Evolutionary conservation across 257 asterid species (phyloP).

Genomic region (Dorcoceras hygrometricum): DNA sequence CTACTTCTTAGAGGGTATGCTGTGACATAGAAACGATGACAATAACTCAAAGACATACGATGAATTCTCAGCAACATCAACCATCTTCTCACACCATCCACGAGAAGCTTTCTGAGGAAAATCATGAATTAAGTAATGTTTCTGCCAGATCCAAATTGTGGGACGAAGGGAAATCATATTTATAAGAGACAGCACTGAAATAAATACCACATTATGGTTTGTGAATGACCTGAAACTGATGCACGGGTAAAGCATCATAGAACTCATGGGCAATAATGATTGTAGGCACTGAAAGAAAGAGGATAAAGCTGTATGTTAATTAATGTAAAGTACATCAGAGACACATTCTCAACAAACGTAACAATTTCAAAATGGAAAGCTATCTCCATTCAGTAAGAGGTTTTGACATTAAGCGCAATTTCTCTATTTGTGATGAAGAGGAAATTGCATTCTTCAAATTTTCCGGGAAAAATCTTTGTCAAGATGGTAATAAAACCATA

Average conservation of each 20-base stretch:
- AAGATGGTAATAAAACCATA: background rate
- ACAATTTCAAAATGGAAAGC: background rate
- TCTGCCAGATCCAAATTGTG: background rate
- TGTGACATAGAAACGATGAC: conserved; percentile 6
- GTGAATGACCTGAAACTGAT: conserved; percentile 91
- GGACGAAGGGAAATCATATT: background rate
- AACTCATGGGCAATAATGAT: conserved; percentile 93
- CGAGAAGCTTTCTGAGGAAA: conserved; percentile 78
- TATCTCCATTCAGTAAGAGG: no score
- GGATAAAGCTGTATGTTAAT: background rate
- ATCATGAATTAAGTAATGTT: conserved; percentile 10
- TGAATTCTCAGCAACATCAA: conserved; percentile 72
- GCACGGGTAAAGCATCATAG: conserved; percentile 96
- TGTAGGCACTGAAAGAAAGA: conserved; percentile 66
- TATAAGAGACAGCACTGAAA: conserved; percentile 4
- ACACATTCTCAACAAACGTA: background rate
- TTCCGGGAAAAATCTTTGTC: background rate
- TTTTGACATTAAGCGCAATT: background rate
- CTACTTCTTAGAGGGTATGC: conserved; percentile 17
- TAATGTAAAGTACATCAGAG: background rate
- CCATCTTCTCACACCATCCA: conserved; percentile 98
- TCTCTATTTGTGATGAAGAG: background rate
- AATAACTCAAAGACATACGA: conserved; percentile 46
- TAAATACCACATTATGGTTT: conserved; percentile 16
- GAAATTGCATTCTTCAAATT: no score